Evolutionary conservation across 2,329 filamentous ascomycete genomes (phyloP), one percentile per base, ranked within the genome.

Genomic region (Arthrinium puccinioides): DNA sequence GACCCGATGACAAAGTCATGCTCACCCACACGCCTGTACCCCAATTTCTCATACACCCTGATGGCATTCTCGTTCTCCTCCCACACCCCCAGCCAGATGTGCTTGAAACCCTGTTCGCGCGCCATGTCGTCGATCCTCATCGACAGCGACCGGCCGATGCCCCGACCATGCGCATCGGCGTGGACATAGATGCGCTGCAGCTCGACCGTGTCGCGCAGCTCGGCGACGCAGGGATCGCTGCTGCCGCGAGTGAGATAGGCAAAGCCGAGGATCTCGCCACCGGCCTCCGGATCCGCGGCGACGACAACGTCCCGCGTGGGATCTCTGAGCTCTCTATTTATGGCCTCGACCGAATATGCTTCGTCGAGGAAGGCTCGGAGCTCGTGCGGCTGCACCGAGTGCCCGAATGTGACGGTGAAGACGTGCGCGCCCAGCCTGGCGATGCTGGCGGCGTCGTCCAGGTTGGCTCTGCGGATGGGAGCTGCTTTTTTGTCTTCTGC

Each of bases 81-180:
- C 51, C 51, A 57, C 2, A 56, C 54, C 3, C 45, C 48, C 21
- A 57, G 31, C 53, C 53, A 56, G 8, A 57, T 24, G 19, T 44
- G 27, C 34, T 41, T 27, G 40, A 52, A 52, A 11, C 53, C 52
- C 38, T 53, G 49, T 13, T 41, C 45, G 21, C 47, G 47, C 3
- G 54, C 54, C 32, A 36, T 44, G 2, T 15, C 27, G 40, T 55
- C 53, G 4, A 55, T 45, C 1, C 42, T 46, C 2, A 43, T 42
- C 29, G 53, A 45, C 11, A 57, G 49, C 39, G 39, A 47, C 28
- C 37, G 50, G 9, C 55, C 55, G 20, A 56, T 47, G 11, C 54
- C 54, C 5, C 42, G 36, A 11, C 55, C 54, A 11, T 57, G 55
- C 9, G 47, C 46, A 2, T 37, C n/a, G 1, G 41, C 43, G 34